Base-by-base conservation (phyloP, 208 protist genomes). In the Wallacemonas collosoma region DNA sequence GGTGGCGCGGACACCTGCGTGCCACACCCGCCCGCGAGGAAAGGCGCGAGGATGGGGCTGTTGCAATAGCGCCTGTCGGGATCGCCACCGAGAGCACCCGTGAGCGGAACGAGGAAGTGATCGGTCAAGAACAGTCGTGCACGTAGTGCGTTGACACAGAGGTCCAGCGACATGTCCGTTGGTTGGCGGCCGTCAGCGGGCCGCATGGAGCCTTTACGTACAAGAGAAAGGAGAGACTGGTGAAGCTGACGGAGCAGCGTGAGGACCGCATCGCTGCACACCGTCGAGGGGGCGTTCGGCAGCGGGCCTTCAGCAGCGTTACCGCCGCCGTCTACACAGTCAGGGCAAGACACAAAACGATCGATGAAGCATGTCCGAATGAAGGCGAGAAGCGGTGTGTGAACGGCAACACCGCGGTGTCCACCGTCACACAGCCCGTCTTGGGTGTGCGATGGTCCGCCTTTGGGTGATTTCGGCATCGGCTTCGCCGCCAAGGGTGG, bases 201-300 rank as follows among this genome's bases (percentile, higher is more conserved):
- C 26, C 26, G 26, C 26, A 26, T 26, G 26, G 26, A 26, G 0
- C 26, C 26, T 26, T 26, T 0, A 26, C 26, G 26, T 26, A 26
- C 26, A 26, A 26, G 26, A 26, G 26, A 26, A 26, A 62, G 56
- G 4, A 43, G 38, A 15, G 36, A 62, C 26, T 43, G 56, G 38
- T 62, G 56, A 15, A 62, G 38, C 36, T 62, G 15, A 17, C 38
- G 56, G 12, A 62, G 56, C 36, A 62, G 35, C 35, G 56, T 62
- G 17, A 62, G 56, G 12, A 62, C 7, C 17, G 56, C 56, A n/a
- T 62, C 43, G 56, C 36, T 38, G 36, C 56, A 62, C 56, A 62
- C 36, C 8, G 56, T 38, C 3, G 56, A 3, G 36, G 56, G 15
- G 11, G 53, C 14, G 9, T 6, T 6, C 9, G 9, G 53, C 12